These are phyloP conservation scores for Abelmoschus esculentus DNA, from an alignment of 345 rosid genomes.

Conservation along the genomic window DNA sequence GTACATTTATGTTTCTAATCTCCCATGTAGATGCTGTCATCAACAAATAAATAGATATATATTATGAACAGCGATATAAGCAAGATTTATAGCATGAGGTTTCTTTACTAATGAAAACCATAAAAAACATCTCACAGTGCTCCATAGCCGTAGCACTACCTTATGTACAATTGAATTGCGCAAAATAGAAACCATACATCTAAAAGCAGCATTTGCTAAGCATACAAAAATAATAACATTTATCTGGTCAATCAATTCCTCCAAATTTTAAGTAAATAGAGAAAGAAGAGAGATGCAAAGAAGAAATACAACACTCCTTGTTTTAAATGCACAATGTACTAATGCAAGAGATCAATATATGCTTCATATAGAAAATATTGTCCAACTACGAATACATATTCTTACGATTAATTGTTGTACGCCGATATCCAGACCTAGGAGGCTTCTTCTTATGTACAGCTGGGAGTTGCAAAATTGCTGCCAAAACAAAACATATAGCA, in stretches of 20 bases:
- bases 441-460: conserved; percentile 68
- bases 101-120: background rate
- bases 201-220: background rate
- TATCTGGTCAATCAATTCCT: background rate
- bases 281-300: background rate
- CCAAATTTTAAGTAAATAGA: background rate
- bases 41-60: conserved; percentile 8
- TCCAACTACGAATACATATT: conserved; percentile 4
- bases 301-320: background rate
- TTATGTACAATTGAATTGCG: background rate
- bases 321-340: background rate
- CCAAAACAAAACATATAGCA: conserved; percentile 11
- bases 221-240: background rate
- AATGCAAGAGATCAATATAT: background rate
- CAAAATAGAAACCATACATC: background rate
- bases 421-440: conserved; percentile 76
- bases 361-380: background rate
- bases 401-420: conserved; percentile 78
- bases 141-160: background rate
- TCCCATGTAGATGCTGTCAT: conserved; percentile 92
- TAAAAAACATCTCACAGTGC: background rate
- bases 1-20: conserved; percentile 52
- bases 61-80: background rate
- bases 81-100: background rate
- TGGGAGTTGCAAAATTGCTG: conserved; percentile 93